Base-by-base conservation (phyloP, 495 filamentous ascomycete genomes). In the Trichoderma virens region DNA sequence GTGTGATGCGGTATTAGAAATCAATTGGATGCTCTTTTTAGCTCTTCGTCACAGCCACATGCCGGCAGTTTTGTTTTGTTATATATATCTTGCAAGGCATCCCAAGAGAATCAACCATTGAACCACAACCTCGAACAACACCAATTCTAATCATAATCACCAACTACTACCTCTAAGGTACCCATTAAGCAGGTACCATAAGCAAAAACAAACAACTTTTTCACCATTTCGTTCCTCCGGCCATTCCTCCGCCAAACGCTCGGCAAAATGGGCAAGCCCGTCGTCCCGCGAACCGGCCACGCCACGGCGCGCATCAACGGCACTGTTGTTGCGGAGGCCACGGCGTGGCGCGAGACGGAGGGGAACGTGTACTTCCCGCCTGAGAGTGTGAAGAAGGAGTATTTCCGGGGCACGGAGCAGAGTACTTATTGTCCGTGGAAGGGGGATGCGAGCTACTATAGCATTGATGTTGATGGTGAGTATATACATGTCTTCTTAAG, bases 281-380 rank as follows among this genome's bases (percentile, higher is more conserved):
- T 56, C 23, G 3, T 32, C 13, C 8, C 61, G 13, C 43, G 41
- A 23, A 51, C 25, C 25, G 61, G 61, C 6, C 25, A 32, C 61
- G 61, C 61, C 23, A 67, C 45, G 31, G 65, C 62, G 6, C 54
- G 59, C 7, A 45, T 61, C 34, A 56, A 32, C 60, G 41, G 31
- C 56, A 51, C 54, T 23, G 62, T 64, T 11, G 43, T 41, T 6
- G 59, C 39, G 0, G 62, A 67, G 47, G 35, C 20, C 68, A 70
- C 28, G 70, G 67, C 39, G 67, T 90, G 83, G 74, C 83, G 87
- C 71, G 75, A 82, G 5, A 86, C 90, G 16, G 88, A 90, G 70
- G 87, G 86, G 62, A 91, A 90, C 71, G 78, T 90, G 67, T 90
- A 91, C 68, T 87, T 88, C 65, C 71, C 75, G 60, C 75, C 73